Percentiles rank a stretch among this genome's conserved stretches.
Evolutionary conservation across 1,139 yeast species (phyloP).

Genomic region (Scheffersomyces quercinus): DNA sequence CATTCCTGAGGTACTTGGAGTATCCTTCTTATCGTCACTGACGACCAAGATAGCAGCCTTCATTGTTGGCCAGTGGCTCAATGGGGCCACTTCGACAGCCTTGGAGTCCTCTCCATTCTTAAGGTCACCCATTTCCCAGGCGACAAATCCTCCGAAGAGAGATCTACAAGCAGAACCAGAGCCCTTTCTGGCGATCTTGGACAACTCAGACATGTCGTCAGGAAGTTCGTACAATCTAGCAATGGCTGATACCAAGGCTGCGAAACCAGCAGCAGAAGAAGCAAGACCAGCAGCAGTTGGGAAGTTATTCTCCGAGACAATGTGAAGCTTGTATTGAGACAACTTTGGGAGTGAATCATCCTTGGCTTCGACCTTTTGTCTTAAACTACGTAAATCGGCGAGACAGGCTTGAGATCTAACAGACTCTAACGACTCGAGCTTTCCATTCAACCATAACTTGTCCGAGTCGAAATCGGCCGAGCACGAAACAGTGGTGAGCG

Average conservation of each 20-base stretch:
- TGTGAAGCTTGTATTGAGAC: slow-evolving; percentile 67
- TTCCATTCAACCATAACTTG: slow-evolving; percentile 81
- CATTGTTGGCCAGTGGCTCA: slow-evolving; percentile 88
- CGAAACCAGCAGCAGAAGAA: slow-evolving; percentile 97
- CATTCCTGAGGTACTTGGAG: slow-evolving; percentile 95
- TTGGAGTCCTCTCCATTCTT: slow-evolving; percentile 83
- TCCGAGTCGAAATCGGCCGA: slow-evolving; percentile 59
- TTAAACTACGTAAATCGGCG: slow-evolving; percentile 66
- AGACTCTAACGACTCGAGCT: slow-evolving; percentile 60
- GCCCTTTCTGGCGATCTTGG: slow-evolving; percentile 95
- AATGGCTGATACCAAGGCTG: slow-evolving; percentile 87
- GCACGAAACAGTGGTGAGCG: slow-evolving; percentile 86
- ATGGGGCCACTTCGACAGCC: slow-evolving; percentile 88
- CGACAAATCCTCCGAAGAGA: slow-evolving; percentile 94
- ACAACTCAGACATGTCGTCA: slow-evolving; percentile 76
- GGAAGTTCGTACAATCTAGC: slow-evolving; percentile 82
- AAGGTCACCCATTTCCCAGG: slow-evolving; percentile 93
- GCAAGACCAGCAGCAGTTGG: slow-evolving; percentile 99
- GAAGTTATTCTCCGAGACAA: slow-evolving; percentile 92
- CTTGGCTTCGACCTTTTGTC: slow-evolving; percentile 53
- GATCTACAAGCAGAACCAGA: slow-evolving; percentile 99
- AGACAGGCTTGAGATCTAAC: slow-evolving; percentile 82
- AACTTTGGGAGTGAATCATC: slow-evolving; percentile 59
- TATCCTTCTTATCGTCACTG: slow-evolving; percentile 89
- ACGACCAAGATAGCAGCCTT: slow-evolving; percentile 91